phyloP scores from a whole-genome alignment of 2,329 filamentous ascomycete species.

The Penicillium decumbens region DNA sequence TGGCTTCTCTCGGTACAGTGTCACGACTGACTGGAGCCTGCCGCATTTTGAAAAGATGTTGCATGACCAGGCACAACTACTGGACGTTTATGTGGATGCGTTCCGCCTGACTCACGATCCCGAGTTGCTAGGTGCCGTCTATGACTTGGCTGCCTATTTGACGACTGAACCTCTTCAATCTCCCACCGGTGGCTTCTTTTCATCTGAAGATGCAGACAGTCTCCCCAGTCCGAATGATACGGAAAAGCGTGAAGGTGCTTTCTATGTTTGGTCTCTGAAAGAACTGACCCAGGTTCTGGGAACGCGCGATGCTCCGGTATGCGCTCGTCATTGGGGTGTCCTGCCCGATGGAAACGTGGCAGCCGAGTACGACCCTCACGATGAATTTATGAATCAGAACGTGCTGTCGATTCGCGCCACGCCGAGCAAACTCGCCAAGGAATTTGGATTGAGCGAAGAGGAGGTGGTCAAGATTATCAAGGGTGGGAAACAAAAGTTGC shows the following conservation, averaged over 20 bases:
- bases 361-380: slow-evolving; percentile 76
- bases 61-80: slow-evolving; percentile 81
- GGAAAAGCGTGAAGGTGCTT: slow-evolving; percentile 85
- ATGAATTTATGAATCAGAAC: slow-evolving; percentile 93
- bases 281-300: slow-evolving; percentile 76
- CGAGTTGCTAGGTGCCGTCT: slow-evolving; percentile 71
- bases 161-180: slow-evolving; percentile 65
- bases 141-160: slow-evolving; percentile 83
- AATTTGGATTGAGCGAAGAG: slow-evolving; percentile 67
- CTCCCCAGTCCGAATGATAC: slow-evolving; percentile 66
- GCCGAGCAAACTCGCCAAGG: slow-evolving; percentile 63
- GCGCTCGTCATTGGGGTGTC: slow-evolving; percentile 80
- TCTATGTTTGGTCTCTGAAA: slow-evolving; percentile 87
- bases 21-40: slow-evolving; percentile 86
- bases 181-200: slow-evolving; percentile 69
- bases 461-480: slow-evolving; percentile 66
- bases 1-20: slow-evolving; percentile 79
- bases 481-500: slow-evolving; percentile 63
- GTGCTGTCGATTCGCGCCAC: slow-evolving; percentile 70
- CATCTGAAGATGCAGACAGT: slow-evolving; percentile 88
- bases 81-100: slow-evolving; percentile 79
- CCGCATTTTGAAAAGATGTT: slow-evolving; percentile 98
- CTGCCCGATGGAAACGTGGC: slow-evolving; percentile 79
- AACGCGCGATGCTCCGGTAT: slow-evolving; percentile 63
- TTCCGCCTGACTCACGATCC: slow-evolving; percentile 65